Percentiles rank a stretch among this genome's conserved stretches.
Evolutionary conservation across 345 rosid genomes (phyloP).

Genomic region (Populus deltoides): DNA sequence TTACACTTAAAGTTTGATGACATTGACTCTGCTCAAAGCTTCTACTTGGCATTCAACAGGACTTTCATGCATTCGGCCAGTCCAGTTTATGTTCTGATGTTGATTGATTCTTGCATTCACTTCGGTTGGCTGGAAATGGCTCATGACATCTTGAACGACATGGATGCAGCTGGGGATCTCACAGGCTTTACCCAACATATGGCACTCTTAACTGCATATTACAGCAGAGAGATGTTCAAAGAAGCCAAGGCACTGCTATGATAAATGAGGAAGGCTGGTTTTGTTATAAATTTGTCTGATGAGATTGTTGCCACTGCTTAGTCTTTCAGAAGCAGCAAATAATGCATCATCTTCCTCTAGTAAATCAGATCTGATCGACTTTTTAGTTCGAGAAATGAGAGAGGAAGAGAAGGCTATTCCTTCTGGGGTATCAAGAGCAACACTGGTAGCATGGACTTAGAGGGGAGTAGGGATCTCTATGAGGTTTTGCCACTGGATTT

Average conservation of each 20-base stretch:
- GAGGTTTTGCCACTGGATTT: slow-evolving; percentile 66
- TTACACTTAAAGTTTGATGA: slow-evolving; percentile 71
- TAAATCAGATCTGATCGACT: slow-evolving; percentile 39
- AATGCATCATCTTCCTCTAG: slow-evolving; percentile 12
- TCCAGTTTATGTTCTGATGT: slow-evolving; percentile 45
- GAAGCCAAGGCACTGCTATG: slow-evolving; percentile 58
- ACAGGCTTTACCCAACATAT: slow-evolving; percentile 36
- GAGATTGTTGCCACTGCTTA: slow-evolving; percentile 22
- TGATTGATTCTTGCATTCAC: slow-evolving; percentile 51
- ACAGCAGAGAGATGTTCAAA: slow-evolving; percentile 45
- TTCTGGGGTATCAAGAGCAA: slow-evolving; percentile 61
- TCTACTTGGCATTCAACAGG: slow-evolving; percentile 39
- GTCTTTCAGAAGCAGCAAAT: slow-evolving; percentile 26
- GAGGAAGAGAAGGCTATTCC: slow-evolving; percentile 36
- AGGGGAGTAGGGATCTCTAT: slow-evolving; percentile 53
- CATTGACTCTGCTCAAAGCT: slow-evolving; percentile 63
- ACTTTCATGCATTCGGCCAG: slow-evolving; percentile 14
- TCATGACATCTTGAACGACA: slow-evolving; percentile 86
- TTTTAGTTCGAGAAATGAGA: slow-evolving; percentile 40
- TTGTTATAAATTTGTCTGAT: slow-evolving; percentile 31
- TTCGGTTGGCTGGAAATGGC: slow-evolving; percentile 76
- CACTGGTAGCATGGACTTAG: slow-evolving; percentile 33
- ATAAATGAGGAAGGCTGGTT: slow-evolving; percentile 54
- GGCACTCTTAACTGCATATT: slow-evolving; percentile 53
- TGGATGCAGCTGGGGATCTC: slow-evolving; percentile 47